Percentiles rank a stretch among this genome's conserved stretches.
Conservation (phyloP, 345 rosid genomes). For the Gossypioides kirkii region DNA sequence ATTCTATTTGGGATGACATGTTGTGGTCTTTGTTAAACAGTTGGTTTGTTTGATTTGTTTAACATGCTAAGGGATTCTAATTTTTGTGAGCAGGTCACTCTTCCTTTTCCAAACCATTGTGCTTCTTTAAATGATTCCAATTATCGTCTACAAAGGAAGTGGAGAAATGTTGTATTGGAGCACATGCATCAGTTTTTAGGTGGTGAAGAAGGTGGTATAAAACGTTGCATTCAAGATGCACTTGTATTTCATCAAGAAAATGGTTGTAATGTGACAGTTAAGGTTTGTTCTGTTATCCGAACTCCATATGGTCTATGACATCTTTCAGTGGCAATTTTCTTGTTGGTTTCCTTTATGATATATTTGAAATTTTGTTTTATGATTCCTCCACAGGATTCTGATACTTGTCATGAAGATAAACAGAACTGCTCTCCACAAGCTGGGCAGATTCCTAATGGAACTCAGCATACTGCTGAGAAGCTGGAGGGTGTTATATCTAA, state of each 20-base stretch:
- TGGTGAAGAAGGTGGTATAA: slow-evolving; percentile 43
- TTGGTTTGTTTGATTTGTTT: slow-evolving; percentile 23
- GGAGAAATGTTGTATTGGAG: slow-evolving; percentile 43
- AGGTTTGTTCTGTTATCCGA: slow-evolving; percentile 32
- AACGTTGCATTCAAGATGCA: slow-evolving; percentile 43
- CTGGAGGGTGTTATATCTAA: slow-evolving; percentile 29
- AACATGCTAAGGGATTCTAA: slow-evolving; percentile 16
- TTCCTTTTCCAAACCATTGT: slow-evolving; percentile 8
- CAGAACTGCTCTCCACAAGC: slow-evolving; percentile 20
- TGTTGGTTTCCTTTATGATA: slow-evolving; percentile 2
- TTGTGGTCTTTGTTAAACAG: neutral
- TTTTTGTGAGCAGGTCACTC: slow-evolving; percentile 14
- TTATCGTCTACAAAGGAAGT: slow-evolving; percentile 24
- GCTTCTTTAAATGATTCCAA: slow-evolving; percentile 22
- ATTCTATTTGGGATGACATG: slow-evolving; percentile 4
- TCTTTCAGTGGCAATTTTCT: neutral
- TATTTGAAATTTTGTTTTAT: slow-evolving; percentile 7
- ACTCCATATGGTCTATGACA: neutral
- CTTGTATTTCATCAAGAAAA: slow-evolving; percentile 25
- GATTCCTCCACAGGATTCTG: slow-evolving; percentile 42
- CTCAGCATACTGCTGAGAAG: slow-evolving; percentile 26
- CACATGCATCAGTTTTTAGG: slow-evolving; percentile 38
- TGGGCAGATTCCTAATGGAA: slow-evolving; percentile 32
- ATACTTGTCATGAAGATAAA: slow-evolving; percentile 26
- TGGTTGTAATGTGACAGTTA: slow-evolving; percentile 19